Evolutionary conservation across 2,329 filamentous ascomycete genomes (phyloP).

Genomic region (Beauveria asiatica): DNA sequence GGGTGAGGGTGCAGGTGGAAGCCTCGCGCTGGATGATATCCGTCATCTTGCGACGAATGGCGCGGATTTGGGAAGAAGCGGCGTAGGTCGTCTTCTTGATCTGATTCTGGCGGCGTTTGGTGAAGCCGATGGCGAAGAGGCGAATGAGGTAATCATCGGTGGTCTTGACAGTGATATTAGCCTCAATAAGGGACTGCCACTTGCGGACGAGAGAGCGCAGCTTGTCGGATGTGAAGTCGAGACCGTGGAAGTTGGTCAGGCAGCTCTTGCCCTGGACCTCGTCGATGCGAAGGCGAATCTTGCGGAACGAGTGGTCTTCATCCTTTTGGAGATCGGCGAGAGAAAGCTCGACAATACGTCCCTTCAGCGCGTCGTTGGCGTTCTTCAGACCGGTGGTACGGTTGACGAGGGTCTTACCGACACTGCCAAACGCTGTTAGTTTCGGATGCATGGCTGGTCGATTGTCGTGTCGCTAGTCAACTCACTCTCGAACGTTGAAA

Average conservation of each 20-base stretch:
- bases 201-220: constrained; percentile 98
- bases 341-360: constrained; percentile 97
- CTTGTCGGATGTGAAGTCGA: constrained; percentile 99
- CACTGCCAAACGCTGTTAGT: constrained; percentile 49
- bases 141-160: constrained; percentile 99
- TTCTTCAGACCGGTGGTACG: constrained; percentile 99
- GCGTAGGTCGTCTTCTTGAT: constrained; percentile 99
- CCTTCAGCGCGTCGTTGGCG: constrained; percentile 98
- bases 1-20: constrained; percentile 83
- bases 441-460: neutral
- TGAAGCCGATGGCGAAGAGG: constrained; percentile 98
- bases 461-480: constrained; percentile 18
- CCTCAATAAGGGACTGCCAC: constrained; percentile 99
- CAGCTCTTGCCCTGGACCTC: constrained; percentile 99
- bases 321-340: constrained; percentile 99
- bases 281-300: constrained; percentile 97
- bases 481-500: constrained; percentile 96
- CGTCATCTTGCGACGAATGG: constrained; percentile 99
- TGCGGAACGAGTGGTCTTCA: constrained; percentile 99
- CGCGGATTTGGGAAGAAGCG: constrained; percentile 90
- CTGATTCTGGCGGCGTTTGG: constrained; percentile 98
- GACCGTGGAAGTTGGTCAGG: constrained; percentile 99
- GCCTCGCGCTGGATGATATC: constrained; percentile 99
- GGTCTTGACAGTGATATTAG: constrained; percentile 99
- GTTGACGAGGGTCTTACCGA: constrained; percentile 99